Evolutionary conservation across 1,284 basidiomycete genomes (phyloP), one percentile per base, ranked within the genome.

Genomic region (Fistulina hepatica): DNA sequence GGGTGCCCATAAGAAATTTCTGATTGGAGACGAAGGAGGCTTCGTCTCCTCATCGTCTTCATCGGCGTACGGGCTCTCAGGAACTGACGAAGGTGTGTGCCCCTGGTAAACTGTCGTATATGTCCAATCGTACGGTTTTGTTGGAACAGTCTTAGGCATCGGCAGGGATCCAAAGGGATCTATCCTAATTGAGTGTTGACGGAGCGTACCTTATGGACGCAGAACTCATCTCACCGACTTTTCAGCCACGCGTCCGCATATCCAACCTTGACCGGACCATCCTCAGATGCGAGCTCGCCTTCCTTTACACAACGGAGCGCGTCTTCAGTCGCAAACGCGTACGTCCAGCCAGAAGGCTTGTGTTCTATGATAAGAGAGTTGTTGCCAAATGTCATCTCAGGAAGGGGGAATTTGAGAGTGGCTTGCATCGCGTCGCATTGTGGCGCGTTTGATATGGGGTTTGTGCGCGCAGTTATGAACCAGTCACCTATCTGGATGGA

Each of bases 111-210:
- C 79, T 3, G 88, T 88, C 1, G 92, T 95, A 57, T 95, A 98
- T 5, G 95, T 98, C 95, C 95, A 98, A 55, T 99, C 95, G 59
- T 90, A 97, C 2, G 82, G 82, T 49, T 92, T 92, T 3, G 86
- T 81, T 0, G 73, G 63, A 25, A 81, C 74, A 4, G 81, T 83
- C 48, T 69, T 56, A 2, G 85, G 81, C 59, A 91, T 73, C 0
- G 81, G 77, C 3, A 76, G 59, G 33, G 64, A 61, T 6, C 82
- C 72, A 25, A 67, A 64, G 12, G 81, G 70, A 41, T 72, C 73
- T 48, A 76, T 81, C 44, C 80, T 81, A 48, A 43, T n/a, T 11
- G 36, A 44, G 19, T 42, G 40, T 44, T 46, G 28, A 44, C 27
- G 35, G 37, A 16, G 37, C 27, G 23, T 34, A n/a, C 31, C 22